Percentiles rank a stretch among this genome's conserved stretches.
phyloP scores from a whole-genome alignment of 768 basidiomycete species.

The Sutorius australiensis region DNA sequence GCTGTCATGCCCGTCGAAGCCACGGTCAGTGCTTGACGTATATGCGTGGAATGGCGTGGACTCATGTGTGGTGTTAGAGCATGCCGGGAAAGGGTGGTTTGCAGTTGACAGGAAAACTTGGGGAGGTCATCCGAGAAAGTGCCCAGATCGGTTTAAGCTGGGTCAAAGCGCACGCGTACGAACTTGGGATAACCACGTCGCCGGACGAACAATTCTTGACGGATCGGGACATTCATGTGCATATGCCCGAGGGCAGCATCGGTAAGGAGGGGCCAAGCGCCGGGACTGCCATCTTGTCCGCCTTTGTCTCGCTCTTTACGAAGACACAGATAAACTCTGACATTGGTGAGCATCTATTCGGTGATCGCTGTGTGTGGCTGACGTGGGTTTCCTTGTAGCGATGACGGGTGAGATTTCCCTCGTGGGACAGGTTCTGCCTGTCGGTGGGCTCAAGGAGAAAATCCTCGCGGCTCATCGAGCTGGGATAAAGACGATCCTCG shows the following conservation, averaged over 20 bases:
- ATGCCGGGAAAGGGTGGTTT: slow-evolving; percentile 96
- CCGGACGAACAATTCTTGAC: slow-evolving; percentile 75
- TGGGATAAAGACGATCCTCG: slow-evolving; percentile 88
- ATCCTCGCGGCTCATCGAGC: slow-evolving; percentile 96
- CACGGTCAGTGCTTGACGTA: slow-evolving; percentile 50
- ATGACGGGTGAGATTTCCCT: slow-evolving; percentile 99
- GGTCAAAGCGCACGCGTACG: slow-evolving; percentile 87
- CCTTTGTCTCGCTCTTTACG: slow-evolving; percentile 89
- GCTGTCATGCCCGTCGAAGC: slow-evolving; percentile 98
- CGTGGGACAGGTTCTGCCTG: slow-evolving; percentile 92
- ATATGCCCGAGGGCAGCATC: slow-evolving; percentile 94
- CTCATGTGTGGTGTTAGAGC: slow-evolving; percentile 43
- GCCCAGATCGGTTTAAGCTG: slow-evolving; percentile 93
- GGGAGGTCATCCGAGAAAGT: slow-evolving; percentile 95
- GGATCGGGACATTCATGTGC: slow-evolving; percentile 88
- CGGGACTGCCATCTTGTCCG: slow-evolving; percentile 88
- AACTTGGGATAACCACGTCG: slow-evolving; percentile 77
- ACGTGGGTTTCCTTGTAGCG: slow-evolving; percentile 43
- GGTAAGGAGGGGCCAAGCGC: slow-evolving; percentile 97
- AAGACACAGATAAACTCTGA: slow-evolving; percentile 80
- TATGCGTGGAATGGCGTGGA: not conserved
- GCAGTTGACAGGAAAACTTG: slow-evolving; percentile 94
- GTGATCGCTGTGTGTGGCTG: not conserved
- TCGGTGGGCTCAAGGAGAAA: slow-evolving; percentile 95
- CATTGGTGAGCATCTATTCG: slow-evolving; percentile 58